Evolutionary conservation across 2,329 filamentous ascomycete genomes (phyloP).

Genomic region (Massarina eburnea): DNA sequence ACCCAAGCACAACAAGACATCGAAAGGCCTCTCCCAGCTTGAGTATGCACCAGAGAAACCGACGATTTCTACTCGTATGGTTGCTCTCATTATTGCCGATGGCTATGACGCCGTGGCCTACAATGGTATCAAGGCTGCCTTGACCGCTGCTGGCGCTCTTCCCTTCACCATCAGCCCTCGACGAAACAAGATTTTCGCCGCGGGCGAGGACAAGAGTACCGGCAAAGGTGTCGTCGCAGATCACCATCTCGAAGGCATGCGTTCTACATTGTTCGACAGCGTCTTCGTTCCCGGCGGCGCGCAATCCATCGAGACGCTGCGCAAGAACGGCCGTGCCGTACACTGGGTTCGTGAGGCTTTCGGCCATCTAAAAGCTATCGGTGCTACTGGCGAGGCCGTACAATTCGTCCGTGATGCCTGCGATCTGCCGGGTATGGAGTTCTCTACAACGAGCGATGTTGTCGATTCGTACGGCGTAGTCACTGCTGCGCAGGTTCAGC

Average conservation of each 20-base stretch:
- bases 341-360: constrained; percentile 82
- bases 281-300: constrained; percentile 74
- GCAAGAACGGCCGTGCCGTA: constrained; percentile 69
- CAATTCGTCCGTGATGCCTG: constrained; percentile 59
- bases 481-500: constrained; percentile 58
- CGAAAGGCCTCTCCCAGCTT: constrained; percentile 68
- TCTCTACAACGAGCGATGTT: constrained; percentile 54
- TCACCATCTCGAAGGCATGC: constrained; percentile 78
- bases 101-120: constrained; percentile 72
- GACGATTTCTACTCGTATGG: constrained; percentile 69
- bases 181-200: constrained; percentile 66
- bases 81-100: constrained; percentile 77
- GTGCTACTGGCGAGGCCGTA: constrained; percentile 72
- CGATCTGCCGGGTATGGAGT: constrained; percentile 51
- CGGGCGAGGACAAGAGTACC: constrained; percentile 56
- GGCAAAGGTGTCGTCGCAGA: constrained; percentile 65
- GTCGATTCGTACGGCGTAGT: constrained; percentile 77
- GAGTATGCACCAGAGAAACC: constrained; percentile 65
- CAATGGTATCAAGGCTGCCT: constrained; percentile 63
- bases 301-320: constrained; percentile 62
- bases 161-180: constrained; percentile 73
- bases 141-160: constrained; percentile 64
- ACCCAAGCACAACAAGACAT: constrained; percentile 66
- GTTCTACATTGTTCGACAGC: constrained; percentile 79
- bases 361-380: constrained; percentile 78